These are phyloP conservation scores for Coleophoma cylindrospora DNA, from an alignment of 2,329 filamentous ascomycete genomes.

Conservation along the genomic window DNA sequence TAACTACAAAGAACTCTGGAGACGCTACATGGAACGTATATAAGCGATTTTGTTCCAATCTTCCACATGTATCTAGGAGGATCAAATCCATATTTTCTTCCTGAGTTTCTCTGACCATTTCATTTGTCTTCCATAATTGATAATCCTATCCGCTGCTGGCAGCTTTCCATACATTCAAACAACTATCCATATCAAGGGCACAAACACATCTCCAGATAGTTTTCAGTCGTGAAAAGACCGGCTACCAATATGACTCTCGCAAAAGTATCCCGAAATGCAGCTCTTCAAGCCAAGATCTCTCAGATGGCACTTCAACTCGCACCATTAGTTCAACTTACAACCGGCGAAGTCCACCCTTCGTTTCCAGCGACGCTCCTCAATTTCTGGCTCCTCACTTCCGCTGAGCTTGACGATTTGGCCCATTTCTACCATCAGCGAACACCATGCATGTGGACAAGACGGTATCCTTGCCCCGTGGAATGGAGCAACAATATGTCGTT, in stretches of 20 bases:
- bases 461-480: conserved; percentile 64
- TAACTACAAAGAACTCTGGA: too few species aligned
- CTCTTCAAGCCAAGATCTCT: conserved; percentile 54
- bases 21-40: too few species aligned
- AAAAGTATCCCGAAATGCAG: conserved; percentile 33
- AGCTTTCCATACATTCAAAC: conserved; percentile 10
- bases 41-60: background rate
- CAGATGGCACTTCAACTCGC: conserved; percentile 62
- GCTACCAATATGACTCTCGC: conserved; percentile 8
- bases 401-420: conserved; percentile 64
- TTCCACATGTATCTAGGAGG: conserved; percentile 1
- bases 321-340: conserved; percentile 60
- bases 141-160: conserved; percentile 16
- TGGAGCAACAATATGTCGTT: conserved; percentile 51
- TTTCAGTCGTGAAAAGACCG: background rate
- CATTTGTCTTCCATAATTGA: too few species aligned
- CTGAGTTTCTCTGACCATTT: too few species aligned
- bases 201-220: background rate
- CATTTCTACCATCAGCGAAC: conserved; percentile 69
- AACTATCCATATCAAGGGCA: background rate
- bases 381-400: conserved; percentile 70
- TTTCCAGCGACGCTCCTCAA: conserved; percentile 64
- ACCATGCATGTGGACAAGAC: conserved; percentile 44
- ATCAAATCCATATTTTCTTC: background rate
- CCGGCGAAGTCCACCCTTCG: conserved; percentile 55